Conservation (phyloP, 148 eudicot genomes). For the Gaultheria prostrata region DNA sequence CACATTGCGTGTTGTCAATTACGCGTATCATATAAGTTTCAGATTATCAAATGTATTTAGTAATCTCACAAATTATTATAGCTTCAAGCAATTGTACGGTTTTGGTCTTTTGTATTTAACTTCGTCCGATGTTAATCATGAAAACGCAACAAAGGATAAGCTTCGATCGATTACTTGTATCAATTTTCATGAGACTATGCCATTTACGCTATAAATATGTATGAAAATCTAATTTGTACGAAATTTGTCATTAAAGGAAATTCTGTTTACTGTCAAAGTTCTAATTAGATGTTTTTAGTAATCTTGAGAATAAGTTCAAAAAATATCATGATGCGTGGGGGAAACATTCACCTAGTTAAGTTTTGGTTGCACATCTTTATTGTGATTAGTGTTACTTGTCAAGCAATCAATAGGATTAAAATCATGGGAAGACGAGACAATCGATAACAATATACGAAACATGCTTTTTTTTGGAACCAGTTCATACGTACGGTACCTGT, state of each 20-base stretch:
- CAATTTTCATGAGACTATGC: neutral
- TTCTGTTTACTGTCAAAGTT: neutral
- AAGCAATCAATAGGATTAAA: neutral
- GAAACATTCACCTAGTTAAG: too few relatives aligned
- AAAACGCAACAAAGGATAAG: neutral
- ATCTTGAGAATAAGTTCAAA: neutral
- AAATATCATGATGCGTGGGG: too few relatives aligned
- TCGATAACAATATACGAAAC: neutral
- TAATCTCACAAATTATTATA: too few relatives aligned
- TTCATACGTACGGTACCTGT: too few relatives aligned
- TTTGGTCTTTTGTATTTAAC: neutral
- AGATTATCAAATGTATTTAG: too few relatives aligned
- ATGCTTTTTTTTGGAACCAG: too few relatives aligned
- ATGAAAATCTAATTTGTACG: neutral
- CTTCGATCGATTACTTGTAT: neutral
- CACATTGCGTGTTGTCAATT: too few relatives aligned
- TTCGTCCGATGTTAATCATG: neutral
- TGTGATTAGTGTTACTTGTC: too few relatives aligned
- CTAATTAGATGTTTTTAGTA: neutral
- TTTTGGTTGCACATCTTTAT: too few relatives aligned
- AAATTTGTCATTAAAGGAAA: neutral
- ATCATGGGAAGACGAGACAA: neutral
- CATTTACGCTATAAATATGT: neutral
- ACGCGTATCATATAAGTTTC: too few relatives aligned
- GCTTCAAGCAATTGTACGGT: neutral